phyloP scores from a whole-genome alignment of 176 grass and related monocot species.

The Musa itinerans region DNA sequence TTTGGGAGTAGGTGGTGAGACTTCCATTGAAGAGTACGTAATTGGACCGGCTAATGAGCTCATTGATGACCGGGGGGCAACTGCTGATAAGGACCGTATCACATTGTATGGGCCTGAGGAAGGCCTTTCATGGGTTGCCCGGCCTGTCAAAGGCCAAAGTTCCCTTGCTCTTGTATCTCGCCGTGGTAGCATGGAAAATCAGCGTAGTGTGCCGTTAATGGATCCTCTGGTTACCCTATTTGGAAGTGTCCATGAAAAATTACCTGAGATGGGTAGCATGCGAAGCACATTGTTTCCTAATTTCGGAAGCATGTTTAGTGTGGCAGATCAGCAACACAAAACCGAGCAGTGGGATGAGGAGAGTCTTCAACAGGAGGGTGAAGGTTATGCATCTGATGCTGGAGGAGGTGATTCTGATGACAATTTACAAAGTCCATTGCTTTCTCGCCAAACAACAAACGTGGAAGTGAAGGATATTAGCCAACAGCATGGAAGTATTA shows the following conservation, averaged over 20 bases:
- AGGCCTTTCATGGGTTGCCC: conserved; percentile 75
- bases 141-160: conserved; percentile 70
- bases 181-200: conserved; percentile 51
- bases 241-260: conserved; percentile 80
- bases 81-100: conserved; percentile 57
- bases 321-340: conserved; percentile 64
- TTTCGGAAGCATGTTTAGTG: conserved; percentile 95
- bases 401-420: conserved; percentile 61
- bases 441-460: conserved; percentile 81
- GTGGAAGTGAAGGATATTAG: conserved; percentile 80
- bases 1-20: conserved; percentile 10
- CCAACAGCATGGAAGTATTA: conserved; percentile 41
- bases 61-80: conserved; percentile 43
- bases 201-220: conserved; percentile 49
- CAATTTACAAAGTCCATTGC: conserved; percentile 67
- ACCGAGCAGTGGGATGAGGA: conserved; percentile 74
- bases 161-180: conserved; percentile 52
- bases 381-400: conserved; percentile 60
- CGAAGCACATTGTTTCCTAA: conserved; percentile 85
- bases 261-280: conserved; percentile 93
- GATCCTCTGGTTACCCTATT: conserved; percentile 90
- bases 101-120: conserved; percentile 75
- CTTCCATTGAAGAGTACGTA: conserved; percentile 51
- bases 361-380: conserved; percentile 55
- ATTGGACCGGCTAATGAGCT: conserved; percentile 65